Base-by-base conservation (phyloP, 2,329 filamentous ascomycete genomes). In the Metarhizium humberi region DNA sequence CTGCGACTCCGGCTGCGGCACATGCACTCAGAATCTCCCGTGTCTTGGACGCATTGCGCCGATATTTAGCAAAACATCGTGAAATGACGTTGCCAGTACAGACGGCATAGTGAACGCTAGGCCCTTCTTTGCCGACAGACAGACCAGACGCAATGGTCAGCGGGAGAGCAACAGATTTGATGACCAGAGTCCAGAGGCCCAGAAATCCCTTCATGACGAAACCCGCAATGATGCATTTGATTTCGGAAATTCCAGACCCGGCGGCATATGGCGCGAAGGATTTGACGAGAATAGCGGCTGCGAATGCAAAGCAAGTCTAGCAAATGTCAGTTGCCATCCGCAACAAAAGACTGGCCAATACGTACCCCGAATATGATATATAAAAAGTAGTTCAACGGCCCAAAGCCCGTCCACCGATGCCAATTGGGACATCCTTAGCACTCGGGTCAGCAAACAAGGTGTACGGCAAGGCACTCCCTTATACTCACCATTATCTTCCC, bases 141-240 rank as follows among this genome's bases (percentile, higher is more conserved):
- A 99, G 75, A 2, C 94, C 94, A 1, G 92, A 96, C 13, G 88
- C 92, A 68, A 99, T 99, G 47, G 92, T 89, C 48, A 99, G 76
- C 1, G 94, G 94, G 50, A 99, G 76, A 29, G 88, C 89, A 55
- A 97, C 82, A 0, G 91, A 95, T 73, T 99, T 99, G 74, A 99
- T 97, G 57, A 94, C 71, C 36, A 99, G 76, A 5, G 94, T 97
- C 82, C 90, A 91, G 63, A 87, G 86, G 20, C 92, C 91, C 16
- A 99, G 79, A 66, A 99, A 99, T 0, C 92, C 94, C 72, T 97
- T 96, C 94, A 99, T 99, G 51, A 97, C 90, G 68, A 99, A 99
- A 3, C 94, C 94, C 4, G 92, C 94, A 66, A 99, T 96, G 67
- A 99, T 97, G 72, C 91, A 96, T 72, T 99, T 99, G 78, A 99